Conservation (phyloP, 257 asterid species). For the Cordia subcordata region DNA sequence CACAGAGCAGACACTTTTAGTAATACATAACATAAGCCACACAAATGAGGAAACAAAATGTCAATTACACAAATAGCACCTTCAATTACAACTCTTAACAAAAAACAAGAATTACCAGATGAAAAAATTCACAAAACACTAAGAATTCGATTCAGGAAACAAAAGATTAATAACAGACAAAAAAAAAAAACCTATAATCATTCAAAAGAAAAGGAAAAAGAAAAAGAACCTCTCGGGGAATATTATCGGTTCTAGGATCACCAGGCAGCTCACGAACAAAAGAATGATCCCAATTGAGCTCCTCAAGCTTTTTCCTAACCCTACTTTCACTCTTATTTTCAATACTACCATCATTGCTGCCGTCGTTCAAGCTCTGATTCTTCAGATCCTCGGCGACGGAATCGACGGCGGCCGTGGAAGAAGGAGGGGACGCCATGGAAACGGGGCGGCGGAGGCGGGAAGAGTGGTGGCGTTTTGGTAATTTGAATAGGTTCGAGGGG, state of each 20-base stretch:
- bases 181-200: background rate
- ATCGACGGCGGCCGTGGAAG: slow-evolving; percentile 41
- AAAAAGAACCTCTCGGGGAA: slow-evolving; percentile 67
- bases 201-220: background rate
- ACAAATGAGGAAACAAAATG: too few species aligned
- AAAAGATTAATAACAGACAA: background rate
- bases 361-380: slow-evolving; percentile 41
- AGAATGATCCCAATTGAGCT: slow-evolving; percentile 81
- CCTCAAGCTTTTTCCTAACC: slow-evolving; percentile 61
- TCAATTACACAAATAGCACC: too few species aligned
- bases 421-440: slow-evolving; percentile 44
- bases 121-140: too few species aligned
- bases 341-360: slow-evolving; percentile 4
- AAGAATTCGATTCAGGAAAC: too few species aligned
- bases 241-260: slow-evolving; percentile 68
- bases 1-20: too few species aligned
- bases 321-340: slow-evolving; percentile 12
- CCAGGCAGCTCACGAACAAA: slow-evolving; percentile 85
- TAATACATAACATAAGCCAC: too few species aligned
- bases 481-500: slow-evolving; percentile 22
- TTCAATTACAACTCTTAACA: too few species aligned
- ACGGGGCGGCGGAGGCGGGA: slow-evolving; percentile 18
- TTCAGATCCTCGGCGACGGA: slow-evolving; percentile 61
- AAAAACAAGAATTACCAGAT: too few species aligned
- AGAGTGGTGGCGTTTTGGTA: slow-evolving; percentile 31